Evolutionary conservation across 2,329 filamentous ascomycete genomes (phyloP).

Genomic region (Cryphonectria naterciae): DNA sequence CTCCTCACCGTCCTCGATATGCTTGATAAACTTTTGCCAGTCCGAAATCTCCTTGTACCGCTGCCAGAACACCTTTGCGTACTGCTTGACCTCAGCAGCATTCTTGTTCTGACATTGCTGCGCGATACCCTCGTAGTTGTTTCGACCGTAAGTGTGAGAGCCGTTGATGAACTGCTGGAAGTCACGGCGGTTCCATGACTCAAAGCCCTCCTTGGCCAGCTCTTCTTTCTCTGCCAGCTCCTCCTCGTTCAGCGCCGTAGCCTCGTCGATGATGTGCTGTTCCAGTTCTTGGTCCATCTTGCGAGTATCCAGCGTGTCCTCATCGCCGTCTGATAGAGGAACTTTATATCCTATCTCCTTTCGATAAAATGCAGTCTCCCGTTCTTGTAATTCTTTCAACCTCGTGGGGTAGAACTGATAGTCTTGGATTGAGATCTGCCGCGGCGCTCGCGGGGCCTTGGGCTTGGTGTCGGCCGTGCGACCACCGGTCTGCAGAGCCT

Average conservation of each 20-base stretch:
- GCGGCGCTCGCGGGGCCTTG: constrained; percentile 92
- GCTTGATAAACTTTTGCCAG: constrained; percentile 83
- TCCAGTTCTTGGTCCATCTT: constrained; percentile 86
- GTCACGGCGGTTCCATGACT: constrained; percentile 93
- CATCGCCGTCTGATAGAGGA: constrained; percentile 82
- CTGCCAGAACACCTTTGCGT: constrained; percentile 96
- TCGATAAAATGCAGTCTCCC: constrained; percentile 92
- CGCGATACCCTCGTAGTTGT: constrained; percentile 82
- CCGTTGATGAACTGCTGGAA: constrained; percentile 98
- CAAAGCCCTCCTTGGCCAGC: constrained; percentile 84
- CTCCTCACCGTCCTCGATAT: constrained; percentile 92
- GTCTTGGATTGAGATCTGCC: constrained; percentile 89
- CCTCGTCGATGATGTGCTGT: constrained; percentile 92
- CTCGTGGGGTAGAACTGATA: constrained; percentile 94
- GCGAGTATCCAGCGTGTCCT: constrained; percentile 80
- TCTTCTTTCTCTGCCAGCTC: constrained; percentile 85
- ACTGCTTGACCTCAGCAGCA: constrained; percentile 81
- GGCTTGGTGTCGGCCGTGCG: constrained; percentile 84
- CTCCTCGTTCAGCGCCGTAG: constrained; percentile 83
- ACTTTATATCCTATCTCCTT: constrained; percentile 98
- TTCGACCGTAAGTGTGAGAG: constrained; percentile 88
- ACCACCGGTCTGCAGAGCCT: constrained; percentile 79
- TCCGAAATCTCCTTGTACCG: constrained; percentile 89
- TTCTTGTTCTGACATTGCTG: constrained; percentile 91
- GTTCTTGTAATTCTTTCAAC: constrained; percentile 87